Conservation (phyloP, 345 rosid genomes). For the Balakata baccata region DNA sequence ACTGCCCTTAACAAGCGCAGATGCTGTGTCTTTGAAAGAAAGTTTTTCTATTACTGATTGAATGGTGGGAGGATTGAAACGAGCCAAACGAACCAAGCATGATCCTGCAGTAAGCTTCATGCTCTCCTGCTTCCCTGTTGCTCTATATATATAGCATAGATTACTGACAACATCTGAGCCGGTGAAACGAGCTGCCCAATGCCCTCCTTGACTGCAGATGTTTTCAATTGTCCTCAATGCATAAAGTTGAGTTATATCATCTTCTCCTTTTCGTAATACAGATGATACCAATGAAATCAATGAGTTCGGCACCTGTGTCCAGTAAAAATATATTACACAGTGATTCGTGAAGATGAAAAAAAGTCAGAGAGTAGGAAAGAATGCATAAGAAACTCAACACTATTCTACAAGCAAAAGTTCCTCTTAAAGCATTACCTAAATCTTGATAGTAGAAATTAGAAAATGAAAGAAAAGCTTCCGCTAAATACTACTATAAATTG, state of each 20-base stretch:
- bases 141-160: conserved; percentile 80
- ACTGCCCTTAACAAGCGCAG: conserved; percentile 75
- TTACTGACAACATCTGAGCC: conserved; percentile 87
- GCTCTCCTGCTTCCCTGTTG: conserved; percentile 90
- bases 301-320: conserved; percentile 83
- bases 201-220: conserved; percentile 87
- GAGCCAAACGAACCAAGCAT: conserved; percentile 88
- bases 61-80: conserved; percentile 76
- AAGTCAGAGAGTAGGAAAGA: conserved; percentile 3
- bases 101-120: conserved; percentile 96
- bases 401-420: conserved; percentile 10
- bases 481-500: not conserved
- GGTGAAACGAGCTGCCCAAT: conserved; percentile 82
- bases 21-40: conserved; percentile 70
- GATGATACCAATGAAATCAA: conserved; percentile 87
- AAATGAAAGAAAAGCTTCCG: not conserved
- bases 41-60: conserved; percentile 75
- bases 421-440: not conserved
- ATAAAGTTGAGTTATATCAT: conserved; percentile 88
- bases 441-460: not conserved
- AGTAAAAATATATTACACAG: conserved; percentile 13
- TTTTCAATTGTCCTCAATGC: conserved; percentile 94
- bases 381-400: conserved; percentile 7
- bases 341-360: not conserved
- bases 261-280: conserved; percentile 91